Percentiles rank a stretch among this genome's conserved stretches.
Conservation (phyloP, 371 early-diverging fungal genomes). For the Mucor velutinosus region DNA sequence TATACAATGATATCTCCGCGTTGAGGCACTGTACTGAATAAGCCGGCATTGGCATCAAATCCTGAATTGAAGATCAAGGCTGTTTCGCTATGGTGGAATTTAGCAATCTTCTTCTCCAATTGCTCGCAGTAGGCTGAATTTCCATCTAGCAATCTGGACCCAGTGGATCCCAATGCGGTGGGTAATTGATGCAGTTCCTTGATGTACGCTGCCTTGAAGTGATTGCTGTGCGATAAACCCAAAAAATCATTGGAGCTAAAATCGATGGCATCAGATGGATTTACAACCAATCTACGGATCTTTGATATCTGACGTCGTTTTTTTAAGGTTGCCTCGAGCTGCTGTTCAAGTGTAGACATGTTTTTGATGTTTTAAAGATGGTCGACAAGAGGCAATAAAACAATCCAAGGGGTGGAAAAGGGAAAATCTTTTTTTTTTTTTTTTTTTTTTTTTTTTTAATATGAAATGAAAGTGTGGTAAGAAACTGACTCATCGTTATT, state of each 20-base stretch:
- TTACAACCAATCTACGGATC: constrained; percentile 46
- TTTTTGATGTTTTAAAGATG: constrained; percentile 6
- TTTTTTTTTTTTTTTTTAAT: too few relatives aligned
- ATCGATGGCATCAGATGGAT: constrained; percentile 51
- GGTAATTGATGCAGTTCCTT: constrained; percentile 42
- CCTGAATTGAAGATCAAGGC: constrained; percentile 85
- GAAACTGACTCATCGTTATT: not conserved
- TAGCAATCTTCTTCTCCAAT: constrained; percentile 65
- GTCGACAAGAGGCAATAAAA: constrained; percentile 7
- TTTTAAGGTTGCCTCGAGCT: constrained; percentile 27
- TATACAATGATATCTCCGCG: constrained; percentile 68
- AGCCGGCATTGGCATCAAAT: constrained; percentile 78
- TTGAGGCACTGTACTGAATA: constrained; percentile 71
- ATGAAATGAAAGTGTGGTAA: not conserved
- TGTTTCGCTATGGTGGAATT: constrained; percentile 61
- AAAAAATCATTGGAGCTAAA: constrained; percentile 87
- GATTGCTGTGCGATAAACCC: constrained; percentile 60
- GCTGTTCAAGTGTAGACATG: constrained; percentile 6
- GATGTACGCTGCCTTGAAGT: constrained; percentile 47
- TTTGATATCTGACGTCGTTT: constrained; percentile 47
- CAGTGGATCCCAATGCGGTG: constrained; percentile 71
- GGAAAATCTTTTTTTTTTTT: constrained; percentile 1
- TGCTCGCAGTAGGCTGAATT: constrained; percentile 64
- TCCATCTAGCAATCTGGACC: constrained; percentile 78
- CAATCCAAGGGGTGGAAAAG: not conserved